Conservation (phyloP, 768 basidiomycete species). For the Termitomyces sp. region DNA sequence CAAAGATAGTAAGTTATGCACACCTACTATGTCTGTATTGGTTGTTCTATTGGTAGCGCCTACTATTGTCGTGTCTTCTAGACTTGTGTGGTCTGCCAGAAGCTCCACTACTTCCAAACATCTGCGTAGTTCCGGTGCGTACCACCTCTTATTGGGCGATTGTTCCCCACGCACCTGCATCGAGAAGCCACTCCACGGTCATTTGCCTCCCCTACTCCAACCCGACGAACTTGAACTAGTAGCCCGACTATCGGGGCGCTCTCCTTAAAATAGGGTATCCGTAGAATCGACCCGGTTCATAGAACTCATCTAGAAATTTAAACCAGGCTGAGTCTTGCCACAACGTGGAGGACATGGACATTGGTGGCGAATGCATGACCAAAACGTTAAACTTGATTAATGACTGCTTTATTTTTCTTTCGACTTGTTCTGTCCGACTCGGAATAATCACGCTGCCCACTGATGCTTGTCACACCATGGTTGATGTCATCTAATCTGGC, state of each 20-base stretch:
- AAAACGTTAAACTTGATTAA: too few species aligned
- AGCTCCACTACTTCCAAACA: background rate
- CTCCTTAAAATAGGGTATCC: background rate
- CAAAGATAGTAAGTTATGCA: background rate
- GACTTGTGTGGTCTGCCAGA: background rate
- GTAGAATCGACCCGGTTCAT: slow-evolving; percentile 8
- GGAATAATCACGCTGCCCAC: background rate
- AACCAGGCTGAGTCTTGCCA: background rate
- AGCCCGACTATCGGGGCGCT: background rate
- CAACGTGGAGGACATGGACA: background rate
- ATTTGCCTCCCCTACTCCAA: background rate
- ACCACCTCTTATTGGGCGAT: background rate
- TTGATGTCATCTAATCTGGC: background rate
- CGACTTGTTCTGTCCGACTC: slow-evolving; percentile 2
- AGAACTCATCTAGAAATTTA: slow-evolving; percentile 4
- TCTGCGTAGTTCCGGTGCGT: background rate
- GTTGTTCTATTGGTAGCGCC: background rate
- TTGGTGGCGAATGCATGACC: background rate
- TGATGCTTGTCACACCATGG: background rate
- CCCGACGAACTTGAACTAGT: background rate
- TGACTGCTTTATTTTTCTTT: background rate
- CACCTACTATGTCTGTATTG: background rate
- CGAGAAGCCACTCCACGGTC: background rate
- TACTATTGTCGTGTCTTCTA: background rate
- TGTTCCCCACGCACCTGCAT: background rate